Evolutionary conservation across 768 basidiomycete species (phyloP), one percentile per base, ranked within the genome.

Genomic region (Lentinula boryana): DNA sequence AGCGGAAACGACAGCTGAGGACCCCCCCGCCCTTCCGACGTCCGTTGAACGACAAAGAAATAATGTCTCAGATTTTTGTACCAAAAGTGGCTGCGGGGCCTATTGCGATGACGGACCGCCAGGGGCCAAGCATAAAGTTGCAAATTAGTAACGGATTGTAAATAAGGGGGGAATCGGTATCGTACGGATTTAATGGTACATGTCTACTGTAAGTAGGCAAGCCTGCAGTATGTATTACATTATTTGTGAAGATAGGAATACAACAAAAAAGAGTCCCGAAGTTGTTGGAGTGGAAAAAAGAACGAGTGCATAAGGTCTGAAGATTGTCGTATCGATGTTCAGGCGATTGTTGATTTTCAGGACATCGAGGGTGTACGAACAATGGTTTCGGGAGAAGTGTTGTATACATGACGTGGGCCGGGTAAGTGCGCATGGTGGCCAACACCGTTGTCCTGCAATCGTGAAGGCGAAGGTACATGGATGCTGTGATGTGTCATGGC

Each of bases 301-400:
- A 23, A 12, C 21, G n/a, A n/a, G 18, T 46, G 44, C 16, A 43
- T 15, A n/a, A 43, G 13, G 16, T 13, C 41, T n/a, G 16, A 10
- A 43, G 41, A n/a, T 1, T 43, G 13, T 15, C 5, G 16, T 13
- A 13, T 43, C 50, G 15, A 57, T 60, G 46, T 62, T 55, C 36
- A 41, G 62, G 59, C 27, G 15, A 54, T n/a, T 21, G 23, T 18
- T 10, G 52, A 15, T 15, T 65, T 69, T 79, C 74, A 82, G 67
- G 81, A 72, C 63, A 80, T 68, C 54, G 75, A 68, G 64, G 79
- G 78, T 58, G 83, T 71, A 63, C 78, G 78, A 59, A 78, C 79
- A 69, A 32, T 51, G 5, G 50, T 21, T 18, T 82, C 82, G 60
- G 76, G 35, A 2, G 36, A 18, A 38, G 33, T 71, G 41, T 68